Evolutionary conservation across 805 yeast genomes (phyloP).

Genomic region (Lipomyces starkeyi): DNA sequence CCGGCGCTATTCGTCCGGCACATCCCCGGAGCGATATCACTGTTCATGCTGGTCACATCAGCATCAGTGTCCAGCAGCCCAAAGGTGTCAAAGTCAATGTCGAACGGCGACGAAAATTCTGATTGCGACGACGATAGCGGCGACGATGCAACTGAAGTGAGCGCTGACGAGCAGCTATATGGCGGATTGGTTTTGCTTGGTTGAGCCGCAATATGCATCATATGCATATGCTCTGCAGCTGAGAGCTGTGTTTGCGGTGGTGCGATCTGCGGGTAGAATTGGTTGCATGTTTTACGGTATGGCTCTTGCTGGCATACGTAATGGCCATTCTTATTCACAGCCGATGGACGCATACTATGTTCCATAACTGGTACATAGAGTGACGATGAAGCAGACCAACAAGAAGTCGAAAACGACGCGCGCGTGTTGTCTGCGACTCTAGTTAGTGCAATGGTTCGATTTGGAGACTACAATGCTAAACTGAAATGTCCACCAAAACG

Average conservation of each 20-base stretch:
- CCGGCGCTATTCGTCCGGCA: not conserved
- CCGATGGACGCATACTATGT: not conserved
- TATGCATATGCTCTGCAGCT: not conserved
- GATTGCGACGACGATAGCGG: not conserved
- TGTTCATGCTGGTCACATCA: not conserved
- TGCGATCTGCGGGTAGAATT: not conserved
- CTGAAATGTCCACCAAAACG: not conserved
- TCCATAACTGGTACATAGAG: not conserved
- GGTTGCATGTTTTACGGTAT: not conserved
- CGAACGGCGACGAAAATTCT: not conserved
- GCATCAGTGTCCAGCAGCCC: not conserved
- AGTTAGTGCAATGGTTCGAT: not conserved
- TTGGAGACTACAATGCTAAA: not conserved
- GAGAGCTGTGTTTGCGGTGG: not conserved
- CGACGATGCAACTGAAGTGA: not conserved
- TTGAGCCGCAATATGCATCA: not conserved
- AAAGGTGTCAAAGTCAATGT: not conserved
- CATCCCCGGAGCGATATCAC: not conserved
- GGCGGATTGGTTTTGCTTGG: not conserved
- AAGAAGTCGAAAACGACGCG: not conserved
- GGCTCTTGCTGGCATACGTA: not conserved
- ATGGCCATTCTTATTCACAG: not conserved
- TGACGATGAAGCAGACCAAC: not conserved
- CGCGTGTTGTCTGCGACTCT: not conserved
- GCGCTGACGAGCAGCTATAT: not conserved